phyloP scores from a whole-genome alignment of 108 stramenopile species.

The Nitzschia sp. region DNA sequence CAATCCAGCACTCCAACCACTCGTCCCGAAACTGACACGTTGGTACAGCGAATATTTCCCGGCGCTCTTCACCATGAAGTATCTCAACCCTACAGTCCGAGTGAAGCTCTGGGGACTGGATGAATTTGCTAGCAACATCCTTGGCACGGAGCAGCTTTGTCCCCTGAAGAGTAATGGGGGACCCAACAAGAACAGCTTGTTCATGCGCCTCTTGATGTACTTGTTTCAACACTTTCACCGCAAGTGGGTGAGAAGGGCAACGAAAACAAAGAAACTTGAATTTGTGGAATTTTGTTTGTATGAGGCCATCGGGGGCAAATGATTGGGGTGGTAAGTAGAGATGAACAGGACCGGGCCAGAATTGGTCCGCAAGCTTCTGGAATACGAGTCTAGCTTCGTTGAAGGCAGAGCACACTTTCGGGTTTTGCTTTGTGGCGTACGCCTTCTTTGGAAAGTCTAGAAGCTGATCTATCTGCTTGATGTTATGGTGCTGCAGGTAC shows the following conservation, averaged over 20 bases:
- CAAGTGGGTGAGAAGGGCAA: constrained; percentile 17
- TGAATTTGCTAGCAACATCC: constrained; percentile 9
- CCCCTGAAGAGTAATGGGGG: constrained; percentile 4
- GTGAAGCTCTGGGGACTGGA: background rate
- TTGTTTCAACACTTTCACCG: constrained; percentile 19
- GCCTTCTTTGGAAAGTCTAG: constrained; percentile 21
- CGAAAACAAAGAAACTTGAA: constrained; percentile 10
- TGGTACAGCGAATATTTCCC: constrained; percentile 19
- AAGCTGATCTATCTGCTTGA: constrained; percentile 8
- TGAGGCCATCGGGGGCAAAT: constrained; percentile 13
- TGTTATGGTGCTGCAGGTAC: constrained; percentile 17
- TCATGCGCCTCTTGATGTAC: constrained; percentile 3
- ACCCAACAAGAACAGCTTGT: constrained; percentile 7
- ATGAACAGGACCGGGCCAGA: constrained; percentile 20
- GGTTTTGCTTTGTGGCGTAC: constrained; percentile 16
- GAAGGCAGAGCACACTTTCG: constrained; percentile 1
- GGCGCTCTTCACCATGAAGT: constrained; percentile 16
- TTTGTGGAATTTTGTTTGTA: background rate
- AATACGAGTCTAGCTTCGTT: constrained; percentile 16
- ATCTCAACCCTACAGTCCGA: background rate
- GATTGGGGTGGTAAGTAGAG: constrained; percentile 9
- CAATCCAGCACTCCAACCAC: constrained; percentile 23
- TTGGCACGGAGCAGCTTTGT: background rate
- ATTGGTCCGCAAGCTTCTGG: constrained; percentile 26
- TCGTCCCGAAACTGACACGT: constrained; percentile 15